Base-by-base conservation (phyloP, 495 filamentous ascomycete species). In the Talaromyces ruber region DNA sequence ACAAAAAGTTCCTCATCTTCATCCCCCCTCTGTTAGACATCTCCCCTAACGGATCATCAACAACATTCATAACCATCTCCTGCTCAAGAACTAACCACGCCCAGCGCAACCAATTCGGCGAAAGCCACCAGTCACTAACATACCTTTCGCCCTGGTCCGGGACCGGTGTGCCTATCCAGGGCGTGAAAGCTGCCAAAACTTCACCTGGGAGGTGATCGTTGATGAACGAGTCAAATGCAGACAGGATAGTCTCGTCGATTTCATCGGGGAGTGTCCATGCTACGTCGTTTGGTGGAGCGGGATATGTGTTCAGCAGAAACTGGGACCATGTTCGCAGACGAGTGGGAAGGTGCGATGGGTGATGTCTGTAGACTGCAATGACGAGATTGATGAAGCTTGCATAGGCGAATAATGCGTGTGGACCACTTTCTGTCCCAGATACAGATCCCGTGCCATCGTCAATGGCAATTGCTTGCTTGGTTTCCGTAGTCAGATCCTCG, bases 81-180 rank as follows among this genome's bases (percentile, higher is more conserved):
- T 71, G 67, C 34, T 77, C 73, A 4, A 66, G 65, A 25, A 78
- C 68, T 58, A 68, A 70, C 69, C 73, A 77, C 16, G 72, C 70
- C 76, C 77, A 78, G 34, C 72, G 69, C 51, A 80, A 14, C 77
- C 75, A 79, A 18, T 77, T 69, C 12, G 75, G 65, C 30, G 72
- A 68, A 29, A 80, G 62, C 77, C 77, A 80, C 64, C 71, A 72
- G 61, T 67, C 65, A 22, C 66, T 67, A 14, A 64, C 63, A 9
- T 65, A 50, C 25, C 59, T 62, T 1, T 65, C 62, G 0, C 53
- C 55, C 11, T 34, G 54, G 11, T 3, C 1, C 1, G 53, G 18
- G 24, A 47, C 12, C 4, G 28, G 11, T 16, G 8, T 52, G 12
- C 67, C 68, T 12, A 66, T 64, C 28, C 65, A 68, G 16, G 37